Percentiles rank a stretch among this genome's conserved stretches.
Evolutionary conservation across 2,329 filamentous ascomycete species (phyloP).

Genomic region (Neophaeococcomyces mojaviensis): DNA sequence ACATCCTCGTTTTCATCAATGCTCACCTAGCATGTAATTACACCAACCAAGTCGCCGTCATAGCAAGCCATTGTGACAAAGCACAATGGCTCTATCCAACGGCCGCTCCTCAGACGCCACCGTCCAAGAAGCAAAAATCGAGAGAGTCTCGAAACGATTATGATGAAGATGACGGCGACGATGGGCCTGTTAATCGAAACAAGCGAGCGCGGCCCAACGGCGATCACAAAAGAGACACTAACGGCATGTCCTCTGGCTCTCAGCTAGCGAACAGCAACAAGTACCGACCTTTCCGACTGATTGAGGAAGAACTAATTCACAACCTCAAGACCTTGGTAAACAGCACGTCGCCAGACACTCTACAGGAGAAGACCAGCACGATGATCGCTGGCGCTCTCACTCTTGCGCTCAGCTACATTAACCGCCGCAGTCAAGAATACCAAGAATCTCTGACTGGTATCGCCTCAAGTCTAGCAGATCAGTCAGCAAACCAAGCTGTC

Average conservation of each 20-base stretch:
- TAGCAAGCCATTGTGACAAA: slow-evolving; percentile 80
- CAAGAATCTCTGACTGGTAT: slow-evolving; percentile 49
- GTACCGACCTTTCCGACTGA: slow-evolving; percentile 81
- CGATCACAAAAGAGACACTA: slow-evolving; percentile 14
- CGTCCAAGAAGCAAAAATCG: slow-evolving; percentile 16
- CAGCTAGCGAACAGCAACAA: slow-evolving; percentile 61
- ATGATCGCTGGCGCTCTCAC: slow-evolving; percentile 88
- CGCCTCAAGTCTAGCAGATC: slow-evolving; percentile 28
- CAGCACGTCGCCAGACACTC: slow-evolving; percentile 56
- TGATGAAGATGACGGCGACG: slow-evolving; percentile 22
- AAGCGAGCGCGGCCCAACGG: slow-evolving; percentile 19
- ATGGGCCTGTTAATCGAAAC: slow-evolving; percentile 16
- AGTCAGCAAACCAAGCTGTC: slow-evolving; percentile 17
- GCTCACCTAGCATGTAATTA: slow-evolving; percentile 92
- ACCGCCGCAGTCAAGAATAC: slow-evolving; percentile 66
- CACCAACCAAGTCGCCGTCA: slow-evolving; percentile 82
- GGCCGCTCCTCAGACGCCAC: slow-evolving; percentile 24
- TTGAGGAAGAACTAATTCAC: slow-evolving; percentile 71
- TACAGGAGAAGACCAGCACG: slow-evolving; percentile 65
- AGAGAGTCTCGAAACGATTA: slow-evolving; percentile 6
- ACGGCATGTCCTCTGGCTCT: slow-evolving; percentile 24
- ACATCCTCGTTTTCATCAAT: slow-evolving; percentile 93
- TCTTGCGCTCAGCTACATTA: slow-evolving; percentile 80
- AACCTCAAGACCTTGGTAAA: slow-evolving; percentile 68
- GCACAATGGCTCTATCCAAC: slow-evolving; percentile 84